Evolutionary conservation across 768 basidiomycete species (phyloP).

Genomic region (Boletus reticuloceps): DNA sequence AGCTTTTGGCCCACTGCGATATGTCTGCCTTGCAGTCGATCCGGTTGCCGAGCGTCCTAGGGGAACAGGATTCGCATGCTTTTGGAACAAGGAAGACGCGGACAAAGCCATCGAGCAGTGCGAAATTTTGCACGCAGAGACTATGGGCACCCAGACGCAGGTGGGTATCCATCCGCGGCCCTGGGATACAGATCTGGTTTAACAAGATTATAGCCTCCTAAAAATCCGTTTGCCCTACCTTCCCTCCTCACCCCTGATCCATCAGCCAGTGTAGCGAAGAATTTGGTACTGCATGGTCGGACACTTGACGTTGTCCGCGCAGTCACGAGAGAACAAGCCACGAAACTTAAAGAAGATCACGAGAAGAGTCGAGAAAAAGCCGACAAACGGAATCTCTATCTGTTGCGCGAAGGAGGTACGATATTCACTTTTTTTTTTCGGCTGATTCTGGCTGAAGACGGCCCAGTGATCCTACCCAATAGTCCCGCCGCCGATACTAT

Average conservation of each 20-base stretch:
- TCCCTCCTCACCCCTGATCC: slow-evolving; percentile 95
- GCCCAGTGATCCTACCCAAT: slow-evolving; percentile 84
- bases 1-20: slow-evolving; percentile 87
- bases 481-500: slow-evolving; percentile 75
- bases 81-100: slow-evolving; percentile 92
- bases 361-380: slow-evolving; percentile 84
- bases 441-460: background rate
- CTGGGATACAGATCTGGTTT: background rate
- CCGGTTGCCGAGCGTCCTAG: slow-evolving; percentile 78
- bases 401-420: slow-evolving; percentile 92
- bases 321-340: slow-evolving; percentile 86
- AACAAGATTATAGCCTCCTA: slow-evolving; percentile 45
- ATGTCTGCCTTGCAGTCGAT: slow-evolving; percentile 89
- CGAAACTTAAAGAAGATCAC: slow-evolving; percentile 83
- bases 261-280: slow-evolving; percentile 76
- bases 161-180: slow-evolving; percentile 25
- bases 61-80: slow-evolving; percentile 96
- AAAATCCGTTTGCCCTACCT: slow-evolving; percentile 83
- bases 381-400: slow-evolving; percentile 94
- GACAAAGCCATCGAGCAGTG: slow-evolving; percentile 83
- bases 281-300: slow-evolving; percentile 86
- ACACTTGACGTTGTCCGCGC: slow-evolving; percentile 90
- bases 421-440: background rate
- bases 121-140: slow-evolving; percentile 65
- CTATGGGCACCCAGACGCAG: slow-evolving; percentile 42